Percentiles rank a stretch among this genome's conserved stretches.
phyloP scores from a whole-genome alignment of 2,329 filamentous ascomycete species.

The Ophiostoma montium region DNA sequence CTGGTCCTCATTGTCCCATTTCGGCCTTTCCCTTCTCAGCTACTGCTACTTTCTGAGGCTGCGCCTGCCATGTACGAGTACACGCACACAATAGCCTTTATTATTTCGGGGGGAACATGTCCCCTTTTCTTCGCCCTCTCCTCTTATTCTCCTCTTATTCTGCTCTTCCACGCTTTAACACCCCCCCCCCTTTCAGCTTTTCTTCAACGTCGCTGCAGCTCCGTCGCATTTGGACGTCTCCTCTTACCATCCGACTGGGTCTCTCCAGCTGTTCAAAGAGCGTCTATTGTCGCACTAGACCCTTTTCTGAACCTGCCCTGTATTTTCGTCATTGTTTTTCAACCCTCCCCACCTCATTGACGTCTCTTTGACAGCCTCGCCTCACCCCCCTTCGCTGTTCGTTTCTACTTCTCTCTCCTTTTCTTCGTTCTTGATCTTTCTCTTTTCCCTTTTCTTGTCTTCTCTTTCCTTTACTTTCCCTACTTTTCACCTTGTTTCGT shows the following conservation, averaged over 20 bases:
- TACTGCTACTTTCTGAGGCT: no score
- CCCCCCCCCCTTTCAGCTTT: no score
- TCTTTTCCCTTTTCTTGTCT: neutral
- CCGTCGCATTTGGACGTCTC: neutral
- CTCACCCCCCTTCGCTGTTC: neutral
- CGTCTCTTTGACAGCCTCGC: constrained; percentile 6
- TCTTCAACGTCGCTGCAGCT: neutral
- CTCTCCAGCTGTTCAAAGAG: constrained; percentile 2
- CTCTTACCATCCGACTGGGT: neutral
- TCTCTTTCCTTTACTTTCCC: neutral
- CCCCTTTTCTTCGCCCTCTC: neutral
- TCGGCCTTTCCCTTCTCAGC: no score
- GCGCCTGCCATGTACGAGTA: no score
- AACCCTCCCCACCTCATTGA: constrained; percentile 4
- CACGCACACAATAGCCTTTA: no score
- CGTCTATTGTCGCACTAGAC: constrained; percentile 4
- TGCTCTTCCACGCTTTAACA: neutral
- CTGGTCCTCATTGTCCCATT: neutral
- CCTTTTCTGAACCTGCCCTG: neutral
- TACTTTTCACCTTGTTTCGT: neutral
- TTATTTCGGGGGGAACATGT: no score
- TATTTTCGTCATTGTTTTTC: neutral
- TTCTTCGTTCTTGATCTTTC: neutral
- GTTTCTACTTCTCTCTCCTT: neutral
- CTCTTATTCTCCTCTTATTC: neutral